Conservation (phyloP, 805 yeast species). For the Candida germanica region DNA sequence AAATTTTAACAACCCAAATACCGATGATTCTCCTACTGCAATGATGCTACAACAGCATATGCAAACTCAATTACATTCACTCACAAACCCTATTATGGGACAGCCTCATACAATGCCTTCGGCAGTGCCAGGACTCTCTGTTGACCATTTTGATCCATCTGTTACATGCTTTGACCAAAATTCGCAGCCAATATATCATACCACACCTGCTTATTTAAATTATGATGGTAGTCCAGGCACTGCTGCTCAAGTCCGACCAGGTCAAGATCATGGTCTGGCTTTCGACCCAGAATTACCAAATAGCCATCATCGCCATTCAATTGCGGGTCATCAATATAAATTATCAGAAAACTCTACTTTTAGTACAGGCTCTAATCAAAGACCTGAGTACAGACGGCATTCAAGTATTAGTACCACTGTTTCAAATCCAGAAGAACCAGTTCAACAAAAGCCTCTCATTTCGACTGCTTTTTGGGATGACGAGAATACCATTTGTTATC, state of each 20-base stretch:
- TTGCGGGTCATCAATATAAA: constrained; percentile 7
- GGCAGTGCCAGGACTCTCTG: too few species aligned
- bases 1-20: too few species aligned
- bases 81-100: too few species aligned
- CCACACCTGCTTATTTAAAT: background rate
- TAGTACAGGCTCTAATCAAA: constrained; percentile 6
- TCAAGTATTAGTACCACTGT: constrained; percentile 2
- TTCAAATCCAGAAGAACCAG: background rate
- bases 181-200: background rate
- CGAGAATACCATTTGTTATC: constrained; percentile 35
- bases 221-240: too few species aligned
- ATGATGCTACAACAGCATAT: too few species aligned
- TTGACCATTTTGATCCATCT: background rate
- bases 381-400: constrained; percentile 1
- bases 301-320: too few species aligned
- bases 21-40: too few species aligned
- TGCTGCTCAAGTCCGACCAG: too few species aligned
- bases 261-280: too few species aligned
- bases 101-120: too few species aligned
- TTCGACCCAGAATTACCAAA: too few species aligned
- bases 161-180: background rate
- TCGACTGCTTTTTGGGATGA: constrained; percentile 39
- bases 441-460: constrained; percentile 26
- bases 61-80: too few species aligned
- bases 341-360: constrained; percentile 11